Conservation (phyloP, 2,329 filamentous ascomycete genomes). For the Fusarium sambucinum region DNA sequence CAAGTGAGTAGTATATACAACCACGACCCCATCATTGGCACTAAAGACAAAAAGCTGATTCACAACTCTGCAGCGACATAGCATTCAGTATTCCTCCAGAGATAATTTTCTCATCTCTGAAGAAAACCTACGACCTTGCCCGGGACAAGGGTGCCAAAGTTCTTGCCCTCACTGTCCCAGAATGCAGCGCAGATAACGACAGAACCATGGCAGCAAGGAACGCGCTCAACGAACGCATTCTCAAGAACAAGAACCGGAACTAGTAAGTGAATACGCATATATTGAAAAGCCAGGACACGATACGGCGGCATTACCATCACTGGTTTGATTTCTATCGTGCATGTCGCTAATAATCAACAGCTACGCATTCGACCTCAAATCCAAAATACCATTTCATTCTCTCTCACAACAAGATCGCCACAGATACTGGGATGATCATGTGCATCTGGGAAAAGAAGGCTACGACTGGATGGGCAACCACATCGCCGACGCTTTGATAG, state of each 20-base stretch:
- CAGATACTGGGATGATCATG: slow-evolving; percentile 70
- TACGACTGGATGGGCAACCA: slow-evolving; percentile 73
- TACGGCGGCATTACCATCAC: too few species aligned
- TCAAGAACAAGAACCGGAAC: slow-evolving; percentile 59
- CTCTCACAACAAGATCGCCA: slow-evolving; percentile 60
- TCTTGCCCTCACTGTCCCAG: slow-evolving; percentile 73
- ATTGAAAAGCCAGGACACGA: too few species aligned
- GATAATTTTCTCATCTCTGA: slow-evolving; percentile 62
- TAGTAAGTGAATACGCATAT: slow-evolving; percentile 60
- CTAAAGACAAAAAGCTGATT: background rate
- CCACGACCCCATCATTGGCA: background rate
- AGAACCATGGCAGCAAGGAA: slow-evolving; percentile 54
- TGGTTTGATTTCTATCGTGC: background rate
- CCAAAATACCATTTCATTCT: slow-evolving; percentile 65
- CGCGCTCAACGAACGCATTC: slow-evolving; percentile 66
- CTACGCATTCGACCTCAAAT: slow-evolving; percentile 67
- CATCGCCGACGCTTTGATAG: slow-evolving; percentile 65
- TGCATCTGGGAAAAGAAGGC: slow-evolving; percentile 69
- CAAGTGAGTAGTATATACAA: slow-evolving; percentile 58
- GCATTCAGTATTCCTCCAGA: slow-evolving; percentile 54
- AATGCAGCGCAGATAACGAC: slow-evolving; percentile 54
- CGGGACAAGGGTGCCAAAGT: slow-evolving; percentile 65
- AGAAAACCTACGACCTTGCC: slow-evolving; percentile 63
- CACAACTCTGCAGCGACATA: slow-evolving; percentile 60
- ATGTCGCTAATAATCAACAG: slow-evolving; percentile 53